Conservation (phyloP, 345 rosid species). For the Bruguiera gymnorhiza region DNA sequence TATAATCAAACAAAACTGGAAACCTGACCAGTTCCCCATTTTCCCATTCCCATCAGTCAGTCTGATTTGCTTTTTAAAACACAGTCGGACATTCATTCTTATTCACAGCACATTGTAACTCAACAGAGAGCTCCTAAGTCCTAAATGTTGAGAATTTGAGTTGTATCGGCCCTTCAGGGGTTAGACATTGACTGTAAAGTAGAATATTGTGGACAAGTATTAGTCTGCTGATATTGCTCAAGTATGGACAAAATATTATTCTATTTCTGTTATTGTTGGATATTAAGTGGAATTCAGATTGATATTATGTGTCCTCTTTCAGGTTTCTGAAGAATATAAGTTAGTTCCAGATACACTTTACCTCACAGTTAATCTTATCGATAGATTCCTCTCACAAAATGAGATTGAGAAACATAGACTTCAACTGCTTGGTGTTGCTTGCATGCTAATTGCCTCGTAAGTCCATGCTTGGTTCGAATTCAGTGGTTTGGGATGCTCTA, state of each 20-base stretch:
- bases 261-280: not conserved
- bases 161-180: not conserved
- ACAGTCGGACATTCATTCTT: too few species aligned
- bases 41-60: too few species aligned
- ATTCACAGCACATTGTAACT: too few species aligned
- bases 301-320: constrained; percentile 24
- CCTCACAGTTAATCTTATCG: constrained; percentile 87
- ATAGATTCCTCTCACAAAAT: constrained; percentile 72
- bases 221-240: not conserved
- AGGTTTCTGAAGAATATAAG: constrained; percentile 91
- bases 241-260: not conserved
- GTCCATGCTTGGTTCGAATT: constrained; percentile 27
- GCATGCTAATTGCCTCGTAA: constrained; percentile 99
- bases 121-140: not conserved
- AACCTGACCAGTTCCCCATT: too few species aligned
- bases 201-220: not conserved
- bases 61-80: too few species aligned
- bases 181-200: not conserved
- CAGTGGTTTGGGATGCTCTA: not conserved
- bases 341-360: constrained; percentile 90
- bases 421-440: constrained; percentile 87
- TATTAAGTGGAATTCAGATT: constrained; percentile 4
- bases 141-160: not conserved
- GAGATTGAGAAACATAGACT: constrained; percentile 75
- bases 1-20: too few species aligned